Conservation (phyloP, 805 yeast genomes). For the Starmerella scarabaei region DNA sequence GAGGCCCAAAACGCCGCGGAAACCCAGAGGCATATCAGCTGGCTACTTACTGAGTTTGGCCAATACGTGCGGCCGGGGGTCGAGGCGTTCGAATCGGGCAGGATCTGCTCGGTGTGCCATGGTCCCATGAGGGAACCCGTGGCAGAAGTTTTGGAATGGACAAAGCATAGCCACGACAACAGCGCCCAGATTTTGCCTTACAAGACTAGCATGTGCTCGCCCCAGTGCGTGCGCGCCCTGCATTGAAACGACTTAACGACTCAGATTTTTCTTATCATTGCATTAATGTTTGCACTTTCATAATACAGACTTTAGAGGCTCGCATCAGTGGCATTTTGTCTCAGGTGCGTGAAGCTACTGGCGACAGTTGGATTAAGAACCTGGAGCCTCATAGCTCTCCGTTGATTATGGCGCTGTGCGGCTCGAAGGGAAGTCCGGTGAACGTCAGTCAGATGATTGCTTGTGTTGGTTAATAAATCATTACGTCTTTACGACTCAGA, state of each 20-base stretch:
- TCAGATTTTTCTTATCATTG: no score
- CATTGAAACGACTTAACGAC: not conserved
- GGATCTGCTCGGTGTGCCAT: slow-evolving; percentile 10
- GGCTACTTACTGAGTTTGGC: not conserved
- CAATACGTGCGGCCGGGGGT: not conserved
- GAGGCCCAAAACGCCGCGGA: not conserved
- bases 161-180: slow-evolving; percentile 6
- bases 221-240: not conserved
- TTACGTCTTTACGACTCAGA: slow-evolving; percentile 29
- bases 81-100: slow-evolving; percentile 5
- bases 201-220: slow-evolving; percentile 7
- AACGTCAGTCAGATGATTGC: slow-evolving; percentile 99
- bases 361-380: slow-evolving; percentile 92
- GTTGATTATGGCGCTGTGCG: slow-evolving; percentile 97
- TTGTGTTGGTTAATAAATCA: slow-evolving; percentile 90
- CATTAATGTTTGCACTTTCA: not conserved
- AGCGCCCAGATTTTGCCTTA: slow-evolving; percentile 12
- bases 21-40: not conserved
- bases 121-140: slow-evolving; percentile 4
- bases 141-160: slow-evolving; percentile 4
- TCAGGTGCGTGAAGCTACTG: slow-evolving; percentile 96
- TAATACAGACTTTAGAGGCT: slow-evolving; percentile 95
- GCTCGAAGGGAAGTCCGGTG: slow-evolving; percentile 94
- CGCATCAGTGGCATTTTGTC: slow-evolving; percentile 92
- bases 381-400: slow-evolving; percentile 87